phyloP scores from a whole-genome alignment of 2,329 filamentous ascomycete genomes.

The Talaromyces sp. region DNA sequence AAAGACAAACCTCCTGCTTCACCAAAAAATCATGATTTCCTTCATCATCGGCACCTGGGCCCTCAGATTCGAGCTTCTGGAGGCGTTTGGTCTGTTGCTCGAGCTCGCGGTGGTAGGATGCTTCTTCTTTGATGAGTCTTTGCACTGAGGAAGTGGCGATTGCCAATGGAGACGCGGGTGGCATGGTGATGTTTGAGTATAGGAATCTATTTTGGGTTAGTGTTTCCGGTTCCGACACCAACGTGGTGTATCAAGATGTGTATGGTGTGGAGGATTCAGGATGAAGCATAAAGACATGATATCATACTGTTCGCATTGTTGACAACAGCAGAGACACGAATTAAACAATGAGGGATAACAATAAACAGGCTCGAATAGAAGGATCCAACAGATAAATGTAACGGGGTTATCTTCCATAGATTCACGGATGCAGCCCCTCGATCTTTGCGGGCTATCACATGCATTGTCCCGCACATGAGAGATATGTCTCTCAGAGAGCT shows the following conservation, averaged over 20 bases:
- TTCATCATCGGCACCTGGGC: conserved; percentile 60
- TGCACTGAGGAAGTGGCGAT: conserved; percentile 77
- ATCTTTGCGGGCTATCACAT: neutral
- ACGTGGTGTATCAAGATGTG: neutral
- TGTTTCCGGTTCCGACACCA: neutral
- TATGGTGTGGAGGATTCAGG: neutral
- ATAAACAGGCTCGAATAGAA: neutral
- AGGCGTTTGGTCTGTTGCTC: conserved; percentile 69
- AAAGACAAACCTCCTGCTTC: conserved; percentile 73
- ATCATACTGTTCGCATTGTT: neutral
- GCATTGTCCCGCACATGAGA: neutral
- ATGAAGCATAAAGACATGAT: conserved; percentile 7
- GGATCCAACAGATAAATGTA: neutral
- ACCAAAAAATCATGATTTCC: conserved; percentile 75
- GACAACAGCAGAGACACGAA: neutral
- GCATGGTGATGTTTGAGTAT: conserved; percentile 53
- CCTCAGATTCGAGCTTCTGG: conserved; percentile 49
- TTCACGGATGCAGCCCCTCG: neutral
- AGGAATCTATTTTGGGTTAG: neutral
- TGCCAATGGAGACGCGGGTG: conserved; percentile 69
- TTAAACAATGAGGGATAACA: neutral
- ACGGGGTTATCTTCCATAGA: neutral
- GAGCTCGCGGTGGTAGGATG: conserved; percentile 84
- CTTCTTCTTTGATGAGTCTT: conserved; percentile 87
- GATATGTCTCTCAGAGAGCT: neutral